These are phyloP conservation scores for Galium porrigens DNA, from an alignment of 305 asterid species.

Conservation along the genomic window DNA sequence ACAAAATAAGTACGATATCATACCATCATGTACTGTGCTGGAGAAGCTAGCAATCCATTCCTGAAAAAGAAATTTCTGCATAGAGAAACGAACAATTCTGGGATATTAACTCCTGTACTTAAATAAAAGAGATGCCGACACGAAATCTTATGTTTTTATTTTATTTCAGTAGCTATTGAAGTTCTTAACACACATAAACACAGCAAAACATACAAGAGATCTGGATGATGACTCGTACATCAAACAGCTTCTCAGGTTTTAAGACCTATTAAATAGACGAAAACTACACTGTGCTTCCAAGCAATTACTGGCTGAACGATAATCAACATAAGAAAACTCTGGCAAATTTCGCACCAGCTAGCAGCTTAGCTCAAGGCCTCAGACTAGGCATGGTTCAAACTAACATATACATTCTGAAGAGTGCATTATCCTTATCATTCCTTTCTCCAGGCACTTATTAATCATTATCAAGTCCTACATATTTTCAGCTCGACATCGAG, in stretches of 20 bases:
- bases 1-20: conserved; percentile 7
- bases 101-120: neutral
- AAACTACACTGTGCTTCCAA: neutral
- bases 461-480: neutral
- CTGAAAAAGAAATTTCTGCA: conserved; percentile 36
- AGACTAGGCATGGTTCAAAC: neutral
- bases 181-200: neutral
- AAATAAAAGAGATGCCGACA: neutral
- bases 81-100: conserved; percentile 14
- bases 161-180: neutral
- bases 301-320: neutral
- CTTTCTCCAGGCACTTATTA: neutral
- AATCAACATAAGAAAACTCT: neutral
- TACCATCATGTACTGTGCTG: conserved; percentile 38
- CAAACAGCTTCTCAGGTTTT: neutral
- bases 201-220: neutral
- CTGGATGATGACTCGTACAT: neutral
- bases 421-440: neutral
- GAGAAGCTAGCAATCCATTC: conserved; percentile 41
- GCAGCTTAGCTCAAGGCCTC: neutral
- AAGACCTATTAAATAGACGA: neutral
- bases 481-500: neutral
- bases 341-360: neutral
- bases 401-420: neutral
- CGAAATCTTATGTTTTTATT: neutral